A percentile compares a stretch with the other conserved stretches of the same genome.
Conservation (phyloP, 441 rosid species). For the Erodium chrysanthum region DNA sequence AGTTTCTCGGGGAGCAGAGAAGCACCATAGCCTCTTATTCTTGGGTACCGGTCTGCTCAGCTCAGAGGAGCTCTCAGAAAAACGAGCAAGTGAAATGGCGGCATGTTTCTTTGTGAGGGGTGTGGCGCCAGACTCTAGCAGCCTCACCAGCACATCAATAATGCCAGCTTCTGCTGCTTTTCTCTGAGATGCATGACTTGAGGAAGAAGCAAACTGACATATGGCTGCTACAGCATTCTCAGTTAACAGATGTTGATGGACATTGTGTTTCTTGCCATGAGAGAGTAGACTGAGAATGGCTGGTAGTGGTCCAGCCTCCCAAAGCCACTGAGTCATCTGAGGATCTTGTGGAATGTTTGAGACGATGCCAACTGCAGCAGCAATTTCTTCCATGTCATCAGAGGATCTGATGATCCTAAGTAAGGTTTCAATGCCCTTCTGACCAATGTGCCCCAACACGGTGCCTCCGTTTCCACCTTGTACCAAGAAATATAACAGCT, state of each 20-base stretch:
- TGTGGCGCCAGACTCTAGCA: slow-evolving; percentile 36
- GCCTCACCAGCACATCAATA: slow-evolving; percentile 39
- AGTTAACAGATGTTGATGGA: slow-evolving; percentile 24
- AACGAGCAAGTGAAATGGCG: slow-evolving; percentile 37
- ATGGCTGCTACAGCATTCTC: slow-evolving; percentile 47
- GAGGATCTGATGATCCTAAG: slow-evolving; percentile 38
- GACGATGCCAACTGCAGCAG: slow-evolving; percentile 40
- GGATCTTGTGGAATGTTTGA: slow-evolving; percentile 40
- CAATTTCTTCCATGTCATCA: slow-evolving; percentile 31
- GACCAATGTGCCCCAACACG: slow-evolving; percentile 37
- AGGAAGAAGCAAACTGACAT: slow-evolving; percentile 34
- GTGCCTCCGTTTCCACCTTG: slow-evolving; percentile 39
- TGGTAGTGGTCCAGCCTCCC: slow-evolving; percentile 35
- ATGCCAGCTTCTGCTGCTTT: slow-evolving; percentile 42
- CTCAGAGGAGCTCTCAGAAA: slow-evolving; percentile 37
- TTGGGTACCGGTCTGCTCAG: slow-evolving; percentile 32
- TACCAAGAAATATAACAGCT: slow-evolving; percentile 39
- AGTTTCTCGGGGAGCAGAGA: slow-evolving; percentile 35
- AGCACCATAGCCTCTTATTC: slow-evolving; percentile 42
- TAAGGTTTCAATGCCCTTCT: slow-evolving; percentile 36
- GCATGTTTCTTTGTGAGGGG: slow-evolving; percentile 37
- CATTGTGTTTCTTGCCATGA: slow-evolving; percentile 25
- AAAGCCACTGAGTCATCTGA: slow-evolving; percentile 41
- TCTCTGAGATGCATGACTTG: slow-evolving; percentile 39
- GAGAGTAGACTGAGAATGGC: slow-evolving; percentile 20